Percentiles rank a stretch among this genome's conserved stretches.
Conservation (phyloP, 169 alveolate genomes). For the Plasmodium fragile region DNA sequence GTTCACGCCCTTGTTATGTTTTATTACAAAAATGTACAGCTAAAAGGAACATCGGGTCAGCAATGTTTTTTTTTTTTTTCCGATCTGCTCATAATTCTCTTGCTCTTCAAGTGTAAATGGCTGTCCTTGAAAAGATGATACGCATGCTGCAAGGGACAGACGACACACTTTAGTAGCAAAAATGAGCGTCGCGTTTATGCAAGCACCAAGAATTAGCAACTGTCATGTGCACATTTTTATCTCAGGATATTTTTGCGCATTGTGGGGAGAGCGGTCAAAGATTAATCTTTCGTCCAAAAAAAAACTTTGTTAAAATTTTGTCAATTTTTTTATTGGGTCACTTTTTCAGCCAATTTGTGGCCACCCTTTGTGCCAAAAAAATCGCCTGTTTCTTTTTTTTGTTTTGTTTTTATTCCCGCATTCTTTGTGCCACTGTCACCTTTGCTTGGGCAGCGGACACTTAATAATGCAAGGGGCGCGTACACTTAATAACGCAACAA, state of each 20-base stretch:
- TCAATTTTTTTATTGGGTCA: background rate
- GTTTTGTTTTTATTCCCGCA: background rate
- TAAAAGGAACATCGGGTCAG: background rate
- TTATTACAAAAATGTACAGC: background rate
- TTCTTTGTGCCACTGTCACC: background rate
- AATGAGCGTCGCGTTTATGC: background rate
- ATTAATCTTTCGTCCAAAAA: background rate
- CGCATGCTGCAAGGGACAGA: background rate
- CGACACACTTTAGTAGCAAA: background rate
- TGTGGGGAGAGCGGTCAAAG: background rate
- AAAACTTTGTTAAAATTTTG: background rate
- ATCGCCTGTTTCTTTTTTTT: background rate
- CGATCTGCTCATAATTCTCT: background rate
- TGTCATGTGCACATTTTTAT: background rate
- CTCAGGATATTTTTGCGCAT: background rate
- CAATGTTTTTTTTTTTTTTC: background rate
- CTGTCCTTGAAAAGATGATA: background rate
- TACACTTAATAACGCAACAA: background rate
- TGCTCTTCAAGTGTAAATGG: background rate
- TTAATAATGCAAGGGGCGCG: background rate
- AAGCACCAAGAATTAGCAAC: background rate
- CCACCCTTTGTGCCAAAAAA: background rate
- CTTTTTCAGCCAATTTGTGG: background rate
- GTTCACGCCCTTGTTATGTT: background rate
- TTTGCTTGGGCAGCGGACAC: background rate